phyloP scores from a whole-genome alignment of 352 stramenopile species.

The Phytophthora pistaciae region DNA sequence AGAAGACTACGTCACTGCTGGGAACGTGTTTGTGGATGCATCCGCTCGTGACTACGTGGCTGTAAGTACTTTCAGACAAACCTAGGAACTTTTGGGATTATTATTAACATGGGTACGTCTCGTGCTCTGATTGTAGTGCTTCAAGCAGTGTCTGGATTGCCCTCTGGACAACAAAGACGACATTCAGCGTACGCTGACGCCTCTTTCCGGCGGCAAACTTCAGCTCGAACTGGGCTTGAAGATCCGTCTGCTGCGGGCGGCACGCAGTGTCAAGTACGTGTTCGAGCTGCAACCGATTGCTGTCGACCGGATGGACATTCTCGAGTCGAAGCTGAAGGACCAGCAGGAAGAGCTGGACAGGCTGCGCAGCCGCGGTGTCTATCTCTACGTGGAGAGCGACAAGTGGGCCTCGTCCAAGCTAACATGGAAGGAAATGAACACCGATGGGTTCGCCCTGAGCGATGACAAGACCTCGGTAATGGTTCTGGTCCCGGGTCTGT shows the following conservation, averaged over 20 bases:
- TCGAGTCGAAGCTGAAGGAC: neutral
- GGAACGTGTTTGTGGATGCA: neutral
- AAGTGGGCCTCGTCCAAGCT: conserved; percentile 3
- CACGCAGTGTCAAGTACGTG: neutral
- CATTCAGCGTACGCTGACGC: neutral
- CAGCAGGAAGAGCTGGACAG: neutral
- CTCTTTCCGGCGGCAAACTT: neutral
- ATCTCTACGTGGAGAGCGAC: neutral
- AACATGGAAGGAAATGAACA: neutral
- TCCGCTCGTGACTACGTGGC: neutral
- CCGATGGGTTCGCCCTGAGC: neutral
- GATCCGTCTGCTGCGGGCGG: neutral
- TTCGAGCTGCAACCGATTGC: neutral
- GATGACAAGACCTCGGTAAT: neutral
- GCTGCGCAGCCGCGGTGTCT: too few species aligned
- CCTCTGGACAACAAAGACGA: neutral
- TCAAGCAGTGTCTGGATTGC: neutral
- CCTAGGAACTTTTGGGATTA: neutral
- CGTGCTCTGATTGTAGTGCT: neutral
- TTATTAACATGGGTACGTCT: neutral
- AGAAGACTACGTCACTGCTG: neutral
- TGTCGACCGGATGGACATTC: neutral
- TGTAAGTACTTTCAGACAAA: neutral
- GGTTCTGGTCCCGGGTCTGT: conserved; percentile 3
- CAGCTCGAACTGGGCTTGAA: neutral